Conservation (phyloP, 169 alveolate species). For the Neospora caninum region DNA sequence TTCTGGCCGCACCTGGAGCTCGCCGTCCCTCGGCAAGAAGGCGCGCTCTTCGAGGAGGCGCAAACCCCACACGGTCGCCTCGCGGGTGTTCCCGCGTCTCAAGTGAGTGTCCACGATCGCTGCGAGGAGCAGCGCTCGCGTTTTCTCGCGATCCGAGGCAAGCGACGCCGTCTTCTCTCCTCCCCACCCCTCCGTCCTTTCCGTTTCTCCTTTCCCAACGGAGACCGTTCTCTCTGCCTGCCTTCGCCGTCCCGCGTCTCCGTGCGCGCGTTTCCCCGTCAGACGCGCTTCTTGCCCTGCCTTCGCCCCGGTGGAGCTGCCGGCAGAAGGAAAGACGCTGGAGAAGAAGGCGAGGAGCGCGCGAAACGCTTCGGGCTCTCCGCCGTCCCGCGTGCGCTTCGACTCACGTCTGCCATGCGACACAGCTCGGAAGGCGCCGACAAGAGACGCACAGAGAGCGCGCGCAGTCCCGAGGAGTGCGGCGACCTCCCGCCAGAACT, state of each 20-base stretch:
- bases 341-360: too few species aligned
- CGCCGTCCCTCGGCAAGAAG: background rate
- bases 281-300: too few species aligned
- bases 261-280: background rate
- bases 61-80: background rate
- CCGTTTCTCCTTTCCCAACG: background rate
- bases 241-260: background rate
- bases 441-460: too few species aligned
- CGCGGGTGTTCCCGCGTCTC: background rate
- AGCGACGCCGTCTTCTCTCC: background rate
- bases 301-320: too few species aligned
- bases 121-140: background rate
- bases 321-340: too few species aligned
- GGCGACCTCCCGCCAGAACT: too few species aligned
- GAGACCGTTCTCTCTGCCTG: background rate
- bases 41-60: background rate
- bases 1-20: too few species aligned
- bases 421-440: too few species aligned
- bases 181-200: background rate
- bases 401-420: too few species aligned
- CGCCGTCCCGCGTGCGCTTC: too few species aligned
- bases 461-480: too few species aligned
- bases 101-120: background rate
- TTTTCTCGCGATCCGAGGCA: background rate
- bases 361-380: too few species aligned